Percentiles rank a stretch among this genome's conserved stretches.
Evolutionary conservation across 2,329 filamentous ascomycete species (phyloP).

Genomic region (Penicillium concentricum): DNA sequence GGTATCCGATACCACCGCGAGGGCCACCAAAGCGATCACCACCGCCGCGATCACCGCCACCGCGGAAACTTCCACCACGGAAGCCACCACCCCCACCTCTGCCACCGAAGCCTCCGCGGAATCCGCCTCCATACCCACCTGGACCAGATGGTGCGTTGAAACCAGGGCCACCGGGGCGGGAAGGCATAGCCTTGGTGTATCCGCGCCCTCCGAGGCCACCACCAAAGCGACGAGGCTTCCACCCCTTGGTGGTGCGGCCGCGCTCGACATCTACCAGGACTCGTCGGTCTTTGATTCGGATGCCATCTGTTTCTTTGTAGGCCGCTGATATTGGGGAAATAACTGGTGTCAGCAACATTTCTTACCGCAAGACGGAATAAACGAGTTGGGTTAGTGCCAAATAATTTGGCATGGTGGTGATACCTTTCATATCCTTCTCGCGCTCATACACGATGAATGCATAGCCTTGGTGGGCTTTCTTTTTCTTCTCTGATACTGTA

Average conservation of each 20-base stretch:
- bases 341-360: constrained; percentile 38
- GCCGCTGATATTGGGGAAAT: constrained; percentile 68
- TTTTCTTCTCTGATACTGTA: constrained; percentile 65
- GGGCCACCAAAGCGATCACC: constrained; percentile 52
- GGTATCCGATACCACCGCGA: constrained; percentile 56
- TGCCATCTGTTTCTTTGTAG: constrained; percentile 82
- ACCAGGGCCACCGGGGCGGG: constrained; percentile 67
- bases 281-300: constrained; percentile 86
- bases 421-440: constrained; percentile 99
- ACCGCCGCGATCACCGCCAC: constrained; percentile 48
- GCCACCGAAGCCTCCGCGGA: constrained; percentile 55
- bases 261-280: constrained; percentile 96
- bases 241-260: constrained; percentile 88
- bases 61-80: constrained; percentile 45
- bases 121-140: constrained; percentile 57
- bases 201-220: constrained; percentile 89
- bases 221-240: constrained; percentile 87
- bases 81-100: constrained; percentile 43
- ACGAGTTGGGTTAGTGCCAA: constrained; percentile 1
- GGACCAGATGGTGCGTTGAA: constrained; percentile 57
- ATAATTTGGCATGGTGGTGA: constrained; percentile 16
- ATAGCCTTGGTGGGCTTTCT: constrained; percentile 83
- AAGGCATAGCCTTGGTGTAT: constrained; percentile 78
- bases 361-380: constrained; percentile 14
- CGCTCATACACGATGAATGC: constrained; percentile 96